phyloP scores from a whole-genome alignment of 139 green algal genomes.

The Chlamydomonas incerta region DNA sequence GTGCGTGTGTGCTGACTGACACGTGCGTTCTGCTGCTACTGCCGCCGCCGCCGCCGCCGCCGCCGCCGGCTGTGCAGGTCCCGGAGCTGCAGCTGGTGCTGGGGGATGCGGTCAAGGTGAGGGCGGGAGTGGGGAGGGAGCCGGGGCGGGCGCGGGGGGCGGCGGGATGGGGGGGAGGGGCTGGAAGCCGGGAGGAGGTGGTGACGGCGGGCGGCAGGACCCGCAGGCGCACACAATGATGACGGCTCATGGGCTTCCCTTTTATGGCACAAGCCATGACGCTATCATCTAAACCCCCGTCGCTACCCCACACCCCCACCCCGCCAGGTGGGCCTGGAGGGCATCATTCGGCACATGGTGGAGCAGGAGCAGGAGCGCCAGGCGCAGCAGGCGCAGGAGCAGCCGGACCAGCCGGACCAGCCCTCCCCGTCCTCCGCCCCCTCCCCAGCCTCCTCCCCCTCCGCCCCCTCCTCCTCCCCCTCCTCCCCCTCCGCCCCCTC shows the following conservation, averaged over 20 bases:
- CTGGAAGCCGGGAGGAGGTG: no score
- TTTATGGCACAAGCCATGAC: no score
- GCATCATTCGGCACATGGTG: slow-evolving; percentile 19
- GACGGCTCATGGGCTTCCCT: no score
- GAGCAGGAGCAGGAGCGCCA: neutral
- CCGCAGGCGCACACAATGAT: no score
- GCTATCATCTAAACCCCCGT: neutral
- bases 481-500: neutral
- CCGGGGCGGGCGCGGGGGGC: neutral
- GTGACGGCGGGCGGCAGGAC: no score
- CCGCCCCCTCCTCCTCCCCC: neutral
- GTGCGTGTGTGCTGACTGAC: no score
- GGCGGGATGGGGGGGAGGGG: neutral
- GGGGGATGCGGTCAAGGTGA: slow-evolving; percentile 33
- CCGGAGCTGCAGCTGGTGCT: slow-evolving; percentile 67
- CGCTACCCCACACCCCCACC: no score
- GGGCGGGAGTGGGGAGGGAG: neutral
- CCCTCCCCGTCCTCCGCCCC: no score
- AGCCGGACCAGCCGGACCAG: neutral
- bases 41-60: neutral
- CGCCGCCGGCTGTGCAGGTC: slow-evolving; percentile 19
- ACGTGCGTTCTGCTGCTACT: no score
- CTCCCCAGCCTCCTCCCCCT: neutral
- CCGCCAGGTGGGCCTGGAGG: slow-evolving; percentile 40
- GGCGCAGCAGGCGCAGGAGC: neutral